phyloP scores from a whole-genome alignment of 768 basidiomycete genomes.

The Serendipita indica region DNA sequence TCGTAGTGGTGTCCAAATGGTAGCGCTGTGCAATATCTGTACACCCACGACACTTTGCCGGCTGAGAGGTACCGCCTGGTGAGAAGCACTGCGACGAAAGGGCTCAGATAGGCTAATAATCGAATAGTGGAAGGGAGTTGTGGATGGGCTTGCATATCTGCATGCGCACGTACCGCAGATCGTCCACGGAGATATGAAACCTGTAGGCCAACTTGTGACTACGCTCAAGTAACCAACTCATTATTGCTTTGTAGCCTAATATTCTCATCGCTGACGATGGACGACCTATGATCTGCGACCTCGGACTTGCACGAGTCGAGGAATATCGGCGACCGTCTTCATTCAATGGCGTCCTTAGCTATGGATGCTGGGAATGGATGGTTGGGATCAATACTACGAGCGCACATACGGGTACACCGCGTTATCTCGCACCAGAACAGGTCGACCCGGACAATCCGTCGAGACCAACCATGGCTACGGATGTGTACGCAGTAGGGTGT shows the following conservation, averaged over 20 bases:
- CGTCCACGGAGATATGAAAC: slow-evolving; percentile 3
- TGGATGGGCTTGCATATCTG: background rate
- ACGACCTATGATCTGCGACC: background rate
- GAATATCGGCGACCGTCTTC: background rate
- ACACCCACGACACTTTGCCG: background rate
- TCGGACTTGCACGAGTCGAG: background rate
- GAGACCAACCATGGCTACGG: background rate
- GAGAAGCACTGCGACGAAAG: background rate
- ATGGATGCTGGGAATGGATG: background rate
- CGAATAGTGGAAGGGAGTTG: background rate
- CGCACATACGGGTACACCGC: background rate
- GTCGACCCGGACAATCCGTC: background rate
- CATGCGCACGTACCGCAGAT: background rate
- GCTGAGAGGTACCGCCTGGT: background rate
- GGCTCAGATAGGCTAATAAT: background rate
- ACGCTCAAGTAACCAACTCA: too few species aligned
- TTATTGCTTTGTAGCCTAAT: background rate
- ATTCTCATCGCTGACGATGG: slow-evolving; percentile 1
- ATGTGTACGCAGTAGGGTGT: background rate
- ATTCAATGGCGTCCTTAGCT: background rate
- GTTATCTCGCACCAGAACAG: background rate
- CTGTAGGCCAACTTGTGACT: background rate
- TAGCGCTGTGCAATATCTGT: background rate
- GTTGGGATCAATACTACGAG: background rate
- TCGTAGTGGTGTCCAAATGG: background rate